Base-by-base conservation (phyloP, 257 asterid genomes). In the Hygrophila difformis region DNA sequence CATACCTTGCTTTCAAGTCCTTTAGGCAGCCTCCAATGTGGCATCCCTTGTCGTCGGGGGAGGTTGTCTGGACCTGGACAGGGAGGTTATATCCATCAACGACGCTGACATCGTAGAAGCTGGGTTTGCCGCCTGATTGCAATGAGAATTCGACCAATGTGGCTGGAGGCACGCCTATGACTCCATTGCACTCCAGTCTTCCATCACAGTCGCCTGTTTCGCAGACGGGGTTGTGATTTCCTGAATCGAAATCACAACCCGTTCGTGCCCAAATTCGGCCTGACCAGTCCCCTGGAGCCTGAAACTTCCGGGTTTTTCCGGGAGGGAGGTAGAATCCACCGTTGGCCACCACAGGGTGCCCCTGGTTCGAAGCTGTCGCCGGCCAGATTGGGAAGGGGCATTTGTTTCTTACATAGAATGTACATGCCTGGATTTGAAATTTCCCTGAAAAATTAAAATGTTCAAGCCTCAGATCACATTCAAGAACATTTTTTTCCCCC, bases 231-330 rank as follows among this genome's bases (percentile, higher is more conserved):
- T 36, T 57, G 52, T 47, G 55, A 19, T 72, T 58, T 10, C 49
- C 1, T 0, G 66, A 12, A 47, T 42, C 42, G 57, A 78, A 83
- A 7, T 53, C 36, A 75, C 97, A 87, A 44, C 82, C 88, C 0
- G 97, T 83, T 33, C 97, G 76, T 38, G 92, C 97, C 97, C 97
- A 83, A 0, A 83, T 66, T 1, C 92, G 83, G 47, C 97, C 97
- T 1, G 68, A 44, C 97, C 97, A 87, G 4, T 71, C 75, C 0
- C 80, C 80, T 0, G 93, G 88, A 22, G 69, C 57, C 0, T 26
- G 51, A 51, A 78, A 33, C 47, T 11, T 64, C 2, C 31, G 64
- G 37, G 53, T 43, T 15, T 23, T 51, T 0, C 85, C 77, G 0
- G 84, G 61, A 0, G 85, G 69, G 36, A 87, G 91, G 69, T 69